These are phyloP conservation scores for Phytophthora tubulina DNA, from an alignment of 352 stramenopile species.

Conservation along the genomic window DNA sequence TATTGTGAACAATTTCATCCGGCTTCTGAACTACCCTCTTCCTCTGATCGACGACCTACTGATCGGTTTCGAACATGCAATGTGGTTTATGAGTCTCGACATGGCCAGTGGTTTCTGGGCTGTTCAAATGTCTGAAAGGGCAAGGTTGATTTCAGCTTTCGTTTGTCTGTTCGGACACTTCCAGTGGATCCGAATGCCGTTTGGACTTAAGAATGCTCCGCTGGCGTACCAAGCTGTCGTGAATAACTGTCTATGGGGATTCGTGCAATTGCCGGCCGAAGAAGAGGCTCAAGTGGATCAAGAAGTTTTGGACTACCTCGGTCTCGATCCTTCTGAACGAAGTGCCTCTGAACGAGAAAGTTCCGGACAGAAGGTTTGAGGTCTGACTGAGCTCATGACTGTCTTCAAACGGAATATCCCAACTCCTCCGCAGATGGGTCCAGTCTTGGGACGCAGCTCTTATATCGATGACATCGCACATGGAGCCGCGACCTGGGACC, in stretches of 20 bases:
- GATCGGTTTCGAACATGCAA: background rate
- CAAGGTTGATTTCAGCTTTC: no score
- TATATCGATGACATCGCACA: slow-evolving; percentile 15
- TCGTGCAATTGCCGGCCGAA: background rate
- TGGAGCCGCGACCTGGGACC: background rate
- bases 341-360: no score
- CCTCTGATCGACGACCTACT: background rate
- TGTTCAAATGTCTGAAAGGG: background rate
- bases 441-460: background rate
- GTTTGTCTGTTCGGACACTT: no score
- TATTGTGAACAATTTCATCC: background rate
- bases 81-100: background rate
- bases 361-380: no score
- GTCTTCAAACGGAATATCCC: no score
- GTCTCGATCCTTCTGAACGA: no score
- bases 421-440: no score
- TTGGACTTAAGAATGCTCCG: no score
- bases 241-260: background rate
- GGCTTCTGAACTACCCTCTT: background rate
- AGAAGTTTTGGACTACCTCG: background rate
- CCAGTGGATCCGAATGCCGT: no score
- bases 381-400: no score
- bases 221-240: background rate
- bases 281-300: background rate
- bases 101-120: background rate